phyloP scores from a whole-genome alignment of 108 stramenopile genomes.

The Fragilaria radians region DNA sequence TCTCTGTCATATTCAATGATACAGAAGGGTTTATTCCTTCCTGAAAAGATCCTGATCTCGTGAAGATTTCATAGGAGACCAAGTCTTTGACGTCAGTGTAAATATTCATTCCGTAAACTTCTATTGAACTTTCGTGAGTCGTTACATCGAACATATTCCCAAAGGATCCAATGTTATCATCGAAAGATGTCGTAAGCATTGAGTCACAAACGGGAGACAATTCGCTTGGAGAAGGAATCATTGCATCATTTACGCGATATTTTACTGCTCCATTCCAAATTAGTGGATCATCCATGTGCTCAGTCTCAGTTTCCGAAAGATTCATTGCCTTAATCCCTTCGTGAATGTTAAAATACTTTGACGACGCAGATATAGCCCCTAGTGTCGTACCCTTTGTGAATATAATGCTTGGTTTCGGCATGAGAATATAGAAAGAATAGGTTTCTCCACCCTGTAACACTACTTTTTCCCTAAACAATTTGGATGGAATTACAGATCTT shows the following conservation, averaged over 20 bases:
- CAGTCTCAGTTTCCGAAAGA: neutral
- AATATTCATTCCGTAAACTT: neutral
- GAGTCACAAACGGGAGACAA: neutral
- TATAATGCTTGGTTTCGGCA: neutral
- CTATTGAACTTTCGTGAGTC: neutral
- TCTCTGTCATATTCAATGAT: neutral
- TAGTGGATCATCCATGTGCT: neutral
- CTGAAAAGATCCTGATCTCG: neutral
- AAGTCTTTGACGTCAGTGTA: constrained; percentile 1
- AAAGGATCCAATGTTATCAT: constrained; percentile 2
- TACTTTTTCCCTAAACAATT: neutral
- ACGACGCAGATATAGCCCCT: neutral
- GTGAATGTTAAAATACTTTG: neutral
- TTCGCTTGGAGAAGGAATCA: neutral
- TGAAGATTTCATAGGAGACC: constrained; percentile 7
- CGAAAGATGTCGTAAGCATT: neutral
- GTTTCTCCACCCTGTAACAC: neutral
- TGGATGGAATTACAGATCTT: neutral
- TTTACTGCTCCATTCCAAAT: constrained; percentile 6
- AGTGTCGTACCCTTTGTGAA: constrained; percentile 2
- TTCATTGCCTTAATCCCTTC: neutral
- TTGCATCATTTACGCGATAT: neutral
- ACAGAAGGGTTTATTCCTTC: neutral
- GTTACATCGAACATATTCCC: constrained; percentile 9
- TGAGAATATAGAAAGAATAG: neutral